Evolutionary conservation across 192 early-diverging fungal species (phyloP).

Genomic region (Backusella luteola): DNA sequence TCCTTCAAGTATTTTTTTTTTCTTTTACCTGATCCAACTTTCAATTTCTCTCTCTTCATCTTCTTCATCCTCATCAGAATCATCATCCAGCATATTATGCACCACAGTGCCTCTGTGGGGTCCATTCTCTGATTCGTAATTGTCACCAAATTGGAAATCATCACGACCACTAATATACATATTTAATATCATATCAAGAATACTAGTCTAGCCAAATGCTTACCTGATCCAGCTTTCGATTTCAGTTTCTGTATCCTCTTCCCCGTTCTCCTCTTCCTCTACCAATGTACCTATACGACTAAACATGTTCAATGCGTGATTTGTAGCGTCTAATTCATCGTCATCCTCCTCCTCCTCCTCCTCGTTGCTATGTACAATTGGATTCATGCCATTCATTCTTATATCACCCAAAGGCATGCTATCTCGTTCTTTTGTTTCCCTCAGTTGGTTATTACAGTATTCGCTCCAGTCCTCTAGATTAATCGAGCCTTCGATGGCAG

Average conservation of each 20-base stretch:
- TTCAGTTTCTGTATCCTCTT: constrained; percentile 1
- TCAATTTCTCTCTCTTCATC: neutral
- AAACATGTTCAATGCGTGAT: neutral
- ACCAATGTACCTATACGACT: neutral
- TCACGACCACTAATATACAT: neutral
- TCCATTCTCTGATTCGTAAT: neutral
- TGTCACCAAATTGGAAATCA: neutral
- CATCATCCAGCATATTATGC: neutral
- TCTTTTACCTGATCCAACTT: neutral
- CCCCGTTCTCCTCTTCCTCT: constrained; percentile 7
- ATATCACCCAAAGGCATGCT: constrained; percentile 48
- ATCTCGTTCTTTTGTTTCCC: constrained; percentile 21
- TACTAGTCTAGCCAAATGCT: neutral
- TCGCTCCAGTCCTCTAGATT: constrained; percentile 53
- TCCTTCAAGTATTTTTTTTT: neutral
- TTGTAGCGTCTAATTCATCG: constrained; percentile 4
- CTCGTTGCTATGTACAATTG: neutral
- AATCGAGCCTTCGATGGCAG: constrained; percentile 38
- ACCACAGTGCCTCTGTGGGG: neutral
- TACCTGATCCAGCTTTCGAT: neutral
- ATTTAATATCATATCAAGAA: neutral
- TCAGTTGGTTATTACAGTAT: constrained; percentile 37
- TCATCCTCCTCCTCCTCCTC: constrained; percentile 28
- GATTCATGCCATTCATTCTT: constrained; percentile 42
- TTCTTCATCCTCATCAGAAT: neutral